phyloP scores from a whole-genome alignment of 192 early-diverging fungal genomes.

The Coemansia sp. region DNA sequence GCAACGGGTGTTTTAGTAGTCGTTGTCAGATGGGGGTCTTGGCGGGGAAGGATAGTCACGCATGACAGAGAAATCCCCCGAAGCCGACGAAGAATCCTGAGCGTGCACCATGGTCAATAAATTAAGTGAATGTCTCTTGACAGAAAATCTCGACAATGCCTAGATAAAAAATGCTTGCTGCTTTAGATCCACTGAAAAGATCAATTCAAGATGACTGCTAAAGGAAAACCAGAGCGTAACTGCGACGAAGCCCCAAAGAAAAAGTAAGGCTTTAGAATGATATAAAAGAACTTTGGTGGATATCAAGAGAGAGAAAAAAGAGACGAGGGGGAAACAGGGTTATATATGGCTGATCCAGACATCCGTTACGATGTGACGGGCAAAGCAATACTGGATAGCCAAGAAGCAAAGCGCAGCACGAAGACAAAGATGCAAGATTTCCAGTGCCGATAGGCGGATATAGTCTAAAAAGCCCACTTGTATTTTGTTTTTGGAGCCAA shows the following conservation, averaged over 20 bases:
- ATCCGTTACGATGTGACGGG: neutral
- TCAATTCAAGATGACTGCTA: neutral
- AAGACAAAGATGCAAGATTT: neutral
- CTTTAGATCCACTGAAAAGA: too few relatives aligned
- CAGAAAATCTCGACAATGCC: too few relatives aligned
- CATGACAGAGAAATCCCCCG: slow-evolving; percentile 7
- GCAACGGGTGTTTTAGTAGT: neutral
- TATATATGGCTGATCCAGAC: slow-evolving; percentile 5
- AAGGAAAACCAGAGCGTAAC: neutral
- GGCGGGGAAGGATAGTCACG: slow-evolving; percentile 42
- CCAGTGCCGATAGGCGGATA: neutral
- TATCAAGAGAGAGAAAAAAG: neutral
- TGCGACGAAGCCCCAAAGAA: neutral
- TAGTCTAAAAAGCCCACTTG: neutral
- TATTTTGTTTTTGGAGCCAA: neutral
- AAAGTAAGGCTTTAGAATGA: neutral
- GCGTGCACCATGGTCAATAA: too few relatives aligned
- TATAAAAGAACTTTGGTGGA: neutral
- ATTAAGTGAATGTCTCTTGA: too few relatives aligned
- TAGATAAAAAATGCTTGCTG: too few relatives aligned
- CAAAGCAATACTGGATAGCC: neutral
- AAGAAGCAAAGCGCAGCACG: neutral
- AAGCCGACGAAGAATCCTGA: neutral
- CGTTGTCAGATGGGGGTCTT: slow-evolving; percentile 33
- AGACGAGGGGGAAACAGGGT: neutral